These are phyloP conservation scores for Solanum megistacrolobum DNA, from an alignment of 257 asterid species.

Conservation along the genomic window DNA sequence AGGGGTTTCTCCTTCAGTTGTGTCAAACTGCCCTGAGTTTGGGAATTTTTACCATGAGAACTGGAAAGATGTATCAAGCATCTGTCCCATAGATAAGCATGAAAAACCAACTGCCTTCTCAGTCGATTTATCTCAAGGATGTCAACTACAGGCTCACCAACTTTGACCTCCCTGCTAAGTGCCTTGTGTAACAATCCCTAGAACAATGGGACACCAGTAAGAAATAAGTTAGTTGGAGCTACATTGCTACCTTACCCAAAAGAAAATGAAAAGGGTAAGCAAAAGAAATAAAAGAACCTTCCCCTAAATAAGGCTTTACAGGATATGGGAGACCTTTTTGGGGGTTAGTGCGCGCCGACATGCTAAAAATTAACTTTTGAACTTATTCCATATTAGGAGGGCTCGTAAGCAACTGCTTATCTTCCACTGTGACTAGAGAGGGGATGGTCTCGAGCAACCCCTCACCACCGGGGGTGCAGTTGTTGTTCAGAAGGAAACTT, in stretches of 20 bases:
- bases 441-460: not conserved
- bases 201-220: not conserved
- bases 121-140: conserved; percentile 72
- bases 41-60: conserved; percentile 19
- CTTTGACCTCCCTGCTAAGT: conserved; percentile 5
- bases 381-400: not conserved
- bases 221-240: not conserved
- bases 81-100: conserved; percentile 84
- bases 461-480: not conserved
- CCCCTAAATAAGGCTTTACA: not conserved
- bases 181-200: conserved; percentile 19
- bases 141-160: conserved; percentile 25
- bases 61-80: conserved; percentile 54
- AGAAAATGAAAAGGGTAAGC: not conserved
- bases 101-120: conserved; percentile 62
- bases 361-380: not conserved
- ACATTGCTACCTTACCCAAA: not conserved
- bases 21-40: conserved; percentile 2
- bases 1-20: conserved; percentile 27
- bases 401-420: not conserved
- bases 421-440: not conserved
- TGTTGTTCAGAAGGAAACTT: not conserved
- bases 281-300: not conserved
- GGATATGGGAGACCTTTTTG: not conserved
- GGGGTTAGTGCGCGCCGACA: not conserved